phyloP scores from a whole-genome alignment of 768 basidiomycete genomes.

The Mycena capillaripes region DNA sequence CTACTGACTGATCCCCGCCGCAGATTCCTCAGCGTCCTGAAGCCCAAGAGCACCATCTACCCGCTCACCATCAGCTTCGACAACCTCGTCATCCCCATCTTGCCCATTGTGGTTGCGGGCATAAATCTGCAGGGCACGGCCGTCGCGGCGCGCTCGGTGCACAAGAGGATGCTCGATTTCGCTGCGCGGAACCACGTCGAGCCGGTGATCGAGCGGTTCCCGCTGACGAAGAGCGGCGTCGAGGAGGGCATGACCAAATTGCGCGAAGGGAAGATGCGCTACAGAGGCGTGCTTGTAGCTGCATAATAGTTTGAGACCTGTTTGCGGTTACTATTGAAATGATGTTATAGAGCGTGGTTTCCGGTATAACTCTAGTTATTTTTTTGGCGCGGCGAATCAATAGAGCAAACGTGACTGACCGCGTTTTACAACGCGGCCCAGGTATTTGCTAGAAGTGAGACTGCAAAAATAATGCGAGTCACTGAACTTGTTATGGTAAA shows the following conservation, averaged over 20 bases:
- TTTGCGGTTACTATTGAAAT: no score
- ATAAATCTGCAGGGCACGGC: constrained; percentile 36
- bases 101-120: not conserved
- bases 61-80: constrained; percentile 17
- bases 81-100: constrained; percentile 17
- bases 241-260: constrained; percentile 31
- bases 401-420: no score
- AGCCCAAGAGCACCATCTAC: constrained; percentile 26
- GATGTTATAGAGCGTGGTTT: no score
- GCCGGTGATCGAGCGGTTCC: constrained; percentile 49
- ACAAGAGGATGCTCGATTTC: constrained; percentile 50
- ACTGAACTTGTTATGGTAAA: no score
- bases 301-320: not conserved
- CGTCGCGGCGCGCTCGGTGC: constrained; percentile 24
- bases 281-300: constrained; percentile 28
- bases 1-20: not conserved
- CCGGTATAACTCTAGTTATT: no score
- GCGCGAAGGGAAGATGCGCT: constrained; percentile 30
- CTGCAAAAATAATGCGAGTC: no score
- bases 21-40: constrained; percentile 27
- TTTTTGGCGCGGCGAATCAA: no score
- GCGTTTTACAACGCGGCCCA: no score
- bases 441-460: no score
- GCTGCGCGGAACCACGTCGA: constrained; percentile 45
- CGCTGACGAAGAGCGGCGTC: constrained; percentile 45